phyloP scores from a whole-genome alignment of 139 green algal genomes.

The Edaphochlamys debaryana region DNA sequence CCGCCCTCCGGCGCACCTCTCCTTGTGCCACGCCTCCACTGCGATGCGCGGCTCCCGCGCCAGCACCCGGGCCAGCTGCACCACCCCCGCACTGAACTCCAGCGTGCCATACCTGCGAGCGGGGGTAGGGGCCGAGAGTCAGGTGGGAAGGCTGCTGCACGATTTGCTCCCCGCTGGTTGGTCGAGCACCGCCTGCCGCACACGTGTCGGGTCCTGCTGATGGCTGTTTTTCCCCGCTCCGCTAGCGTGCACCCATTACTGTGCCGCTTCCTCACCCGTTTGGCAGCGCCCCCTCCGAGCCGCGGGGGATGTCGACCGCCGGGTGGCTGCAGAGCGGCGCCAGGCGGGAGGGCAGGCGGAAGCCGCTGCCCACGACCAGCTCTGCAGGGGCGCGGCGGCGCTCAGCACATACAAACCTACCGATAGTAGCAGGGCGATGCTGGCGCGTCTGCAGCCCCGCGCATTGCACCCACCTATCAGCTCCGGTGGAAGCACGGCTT shows the following conservation, averaged over 20 bases:
- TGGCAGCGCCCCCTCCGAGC: slow-evolving; percentile 57
- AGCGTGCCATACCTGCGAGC: slow-evolving; percentile 43
- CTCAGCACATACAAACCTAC: no score
- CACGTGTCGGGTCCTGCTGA: no score
- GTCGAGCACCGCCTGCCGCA: no score
- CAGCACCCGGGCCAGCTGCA: slow-evolving; percentile 63
- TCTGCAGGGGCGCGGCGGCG: slow-evolving; percentile 42
- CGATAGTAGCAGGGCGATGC: not conserved
- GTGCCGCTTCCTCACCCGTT: no score
- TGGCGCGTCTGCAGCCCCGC: no score
- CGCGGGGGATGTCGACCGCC: slow-evolving; percentile 56
- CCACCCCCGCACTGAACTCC: slow-evolving; percentile 62
- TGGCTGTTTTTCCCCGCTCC: no score
- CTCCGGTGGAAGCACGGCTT: slow-evolving; percentile 53
- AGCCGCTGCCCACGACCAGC: slow-evolving; percentile 43
- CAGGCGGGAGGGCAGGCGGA: slow-evolving; percentile 42
- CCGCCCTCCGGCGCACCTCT: no score
- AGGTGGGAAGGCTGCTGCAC: not conserved
- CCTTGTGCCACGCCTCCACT: slow-evolving; percentile 71
- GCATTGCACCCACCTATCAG: slow-evolving; percentile 56
- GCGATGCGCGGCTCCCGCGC: slow-evolving; percentile 55
- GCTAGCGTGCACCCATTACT: no score
- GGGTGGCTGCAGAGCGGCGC: slow-evolving; percentile 58
- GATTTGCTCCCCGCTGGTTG: no score
- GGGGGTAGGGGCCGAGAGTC: not conserved